Percentiles rank a stretch among this genome's conserved stretches.
Conservation (phyloP, 331 rosid genomes). For the Malus hybrid region DNA sequence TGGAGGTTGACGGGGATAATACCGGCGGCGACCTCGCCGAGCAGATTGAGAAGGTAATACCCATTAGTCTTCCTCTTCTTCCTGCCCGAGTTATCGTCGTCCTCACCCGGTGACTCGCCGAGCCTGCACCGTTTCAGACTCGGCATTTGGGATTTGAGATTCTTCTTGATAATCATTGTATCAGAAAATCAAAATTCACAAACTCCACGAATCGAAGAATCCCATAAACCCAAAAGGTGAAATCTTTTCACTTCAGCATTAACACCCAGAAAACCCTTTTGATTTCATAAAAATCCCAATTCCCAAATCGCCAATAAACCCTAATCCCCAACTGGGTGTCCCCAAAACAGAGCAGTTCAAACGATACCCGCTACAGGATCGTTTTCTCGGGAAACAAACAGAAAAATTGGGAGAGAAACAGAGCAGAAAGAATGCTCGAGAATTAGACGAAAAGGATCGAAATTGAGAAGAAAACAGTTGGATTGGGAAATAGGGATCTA, state of each 20-base stretch:
- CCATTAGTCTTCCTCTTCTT: conserved; percentile 74
- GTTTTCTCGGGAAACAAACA: neutral
- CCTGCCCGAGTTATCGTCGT: conserved; percentile 52
- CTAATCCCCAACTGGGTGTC: conserved; percentile 33
- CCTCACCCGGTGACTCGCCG: conserved; percentile 65
- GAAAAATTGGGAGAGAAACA: neutral
- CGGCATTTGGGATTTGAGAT: conserved; percentile 97
- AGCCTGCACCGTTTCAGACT: conserved; percentile 76
- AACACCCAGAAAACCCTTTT: conserved; percentile 9
- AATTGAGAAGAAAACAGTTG: conserved; percentile 14
- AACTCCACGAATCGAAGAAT: conserved; percentile 30
- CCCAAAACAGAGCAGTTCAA: conserved; percentile 60
- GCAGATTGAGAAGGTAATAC: conserved; percentile 78
- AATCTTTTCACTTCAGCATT: conserved; percentile 18
- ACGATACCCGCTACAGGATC: conserved; percentile 2
- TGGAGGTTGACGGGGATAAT: conserved; percentile 60
- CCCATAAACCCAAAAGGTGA: neutral
- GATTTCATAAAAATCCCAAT: conserved; percentile 14
- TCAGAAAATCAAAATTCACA: neutral
- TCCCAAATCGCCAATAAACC: conserved; percentile 42
- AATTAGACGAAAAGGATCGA: conserved; percentile 32
- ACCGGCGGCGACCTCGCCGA: conserved; percentile 82
- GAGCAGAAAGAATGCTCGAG: conserved; percentile 20
- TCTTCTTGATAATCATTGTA: conserved; percentile 85
- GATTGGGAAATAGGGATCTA: conserved; percentile 63